Evolutionary conservation across 2,329 filamentous ascomycete species (phyloP), one percentile per base, ranked within the genome.

Genomic region (Penicillium sumatraense): DNA sequence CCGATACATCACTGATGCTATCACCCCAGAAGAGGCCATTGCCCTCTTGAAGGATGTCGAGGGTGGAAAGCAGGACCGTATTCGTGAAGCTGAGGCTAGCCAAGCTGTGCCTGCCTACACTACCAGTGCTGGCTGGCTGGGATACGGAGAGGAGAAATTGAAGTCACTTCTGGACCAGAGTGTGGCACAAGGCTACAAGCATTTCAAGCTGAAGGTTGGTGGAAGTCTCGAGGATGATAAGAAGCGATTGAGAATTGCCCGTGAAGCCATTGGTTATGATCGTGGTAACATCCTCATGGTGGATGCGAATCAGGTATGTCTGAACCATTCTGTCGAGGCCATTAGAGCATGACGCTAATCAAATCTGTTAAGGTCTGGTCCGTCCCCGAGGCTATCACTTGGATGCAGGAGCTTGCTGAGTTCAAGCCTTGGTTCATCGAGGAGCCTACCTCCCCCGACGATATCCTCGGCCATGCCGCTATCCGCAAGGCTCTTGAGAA

Each of bases 161-260:
- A 87, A 86, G 78, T 77, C 72, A 0, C 75, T 96, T 57, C 77
- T 96, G 60, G 76, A 85, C 56, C 88, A 95, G 75, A 93, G 90
- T 16, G 82, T 95, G 45, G 79, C 78, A 44, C 85, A 89, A 60
- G 92, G 92, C 9, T 96, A 95, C 77, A 82, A 76, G 58, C 87
- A 96, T 78, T 96, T 96, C 79, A 96, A 96, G 82, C 79, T 96
- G 72, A 96, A 96, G 80, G 91, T 96, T 42, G 91, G 91, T 35
- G 84, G 83, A 10, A 85, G 83, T 62, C 68, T 96, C 14, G 88
- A 87, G 62, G 85, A 88, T 59, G 91, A 96, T 74, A 82, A 83
- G 66, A 80, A 83, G 55, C 81, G 92, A 4, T 78, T 96, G 64
- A 72, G 75, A 13, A 91, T 96, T 72, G 91, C 90, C 5, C 81